Base-by-base conservation (phyloP, 768 basidiomycete species). In the Botryobasidium botryosum region DNA sequence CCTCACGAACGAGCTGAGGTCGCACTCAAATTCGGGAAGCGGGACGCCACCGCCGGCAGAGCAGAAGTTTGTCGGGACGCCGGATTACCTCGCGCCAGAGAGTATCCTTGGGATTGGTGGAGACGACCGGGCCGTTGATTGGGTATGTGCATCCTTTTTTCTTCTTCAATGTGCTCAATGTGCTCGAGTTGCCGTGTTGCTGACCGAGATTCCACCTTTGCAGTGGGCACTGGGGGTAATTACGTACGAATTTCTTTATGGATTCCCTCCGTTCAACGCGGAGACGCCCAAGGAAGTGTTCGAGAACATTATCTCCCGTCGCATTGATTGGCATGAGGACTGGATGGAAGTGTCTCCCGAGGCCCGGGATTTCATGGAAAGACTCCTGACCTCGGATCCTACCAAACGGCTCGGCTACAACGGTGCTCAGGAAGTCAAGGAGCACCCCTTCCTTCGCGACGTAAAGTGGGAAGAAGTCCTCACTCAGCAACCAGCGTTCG, bases 161-260 rank as follows among this genome's bases (percentile, higher is more conserved):
- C 13, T 50, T 42, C 40, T 46, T 52, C 35, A 46, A 51, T n/a
- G n/a, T 44, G 40, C 40, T 42, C 26, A 28, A 10, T 24, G 28
- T 42, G 13, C 1, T 42, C 25, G 29, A n/a, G n/a, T n/a, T n/a
- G n/a, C n/a, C n/a, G n/a, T n/a, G n/a, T n/a, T n/a, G n/a, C n/a
- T n/a, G n/a, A n/a, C n/a, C n/a, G n/a, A n/a, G n/a, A n/a, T n/a
- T n/a, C 13, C 21, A 10, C 41, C 39, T 51, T 49, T 51, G 41
- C 59, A 94, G 94, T 99, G 94, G 94, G 92, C 94, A 8, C 71
- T 99, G 24, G 94, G 94, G 48, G 88, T 96, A 35, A 91, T 99
- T 58, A 85, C 87, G 25, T 97, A 99, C 59, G 94, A 99, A 65
- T 96, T 99, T 62, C 63, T 97, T 28, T 97, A 90, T 52, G 91